These are phyloP conservation scores for Leucosporidium yakuticum DNA, from an alignment of 768 basidiomycete species.

Conservation along the genomic window DNA sequence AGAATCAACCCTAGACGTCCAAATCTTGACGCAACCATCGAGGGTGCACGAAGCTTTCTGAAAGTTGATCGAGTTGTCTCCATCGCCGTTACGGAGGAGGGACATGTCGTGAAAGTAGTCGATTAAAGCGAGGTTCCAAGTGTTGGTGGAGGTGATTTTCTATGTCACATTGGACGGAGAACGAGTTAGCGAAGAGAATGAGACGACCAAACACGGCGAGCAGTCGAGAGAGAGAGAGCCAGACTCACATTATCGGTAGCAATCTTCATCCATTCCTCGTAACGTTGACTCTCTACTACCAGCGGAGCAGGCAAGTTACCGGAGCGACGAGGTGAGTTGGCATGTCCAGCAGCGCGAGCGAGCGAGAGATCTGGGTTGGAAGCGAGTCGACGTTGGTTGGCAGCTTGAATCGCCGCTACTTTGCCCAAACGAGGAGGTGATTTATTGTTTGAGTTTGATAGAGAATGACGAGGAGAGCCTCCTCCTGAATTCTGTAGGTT, in stretches of 20 bases:
- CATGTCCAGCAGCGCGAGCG: neutral
- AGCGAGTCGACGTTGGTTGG: slow-evolving; percentile 8
- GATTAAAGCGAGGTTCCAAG: slow-evolving; percentile 96
- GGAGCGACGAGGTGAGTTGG: neutral
- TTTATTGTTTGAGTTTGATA: neutral
- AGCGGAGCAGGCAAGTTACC: slow-evolving; percentile 6
- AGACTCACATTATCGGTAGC: slow-evolving; percentile 87
- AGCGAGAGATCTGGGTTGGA: neutral
- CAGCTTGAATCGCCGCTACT: slow-evolving; percentile 13
- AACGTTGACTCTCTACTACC: slow-evolving; percentile 33
- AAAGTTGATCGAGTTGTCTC: slow-evolving; percentile 94
- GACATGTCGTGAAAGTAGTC: slow-evolving; percentile 99
- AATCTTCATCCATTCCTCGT: slow-evolving; percentile 99
- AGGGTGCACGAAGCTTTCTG: slow-evolving; percentile 96
- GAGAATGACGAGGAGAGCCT: too few relatives aligned
- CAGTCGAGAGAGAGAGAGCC: neutral
- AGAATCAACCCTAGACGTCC: slow-evolving; percentile 95
- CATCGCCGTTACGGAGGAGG: slow-evolving; percentile 70
- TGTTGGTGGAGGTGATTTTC: slow-evolving; percentile 98
- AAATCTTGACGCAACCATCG: slow-evolving; percentile 98
- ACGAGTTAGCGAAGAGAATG: neutral
- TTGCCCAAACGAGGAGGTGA: neutral
- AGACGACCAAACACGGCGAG: neutral
- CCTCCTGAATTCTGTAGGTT: too few relatives aligned
- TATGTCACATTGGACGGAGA: slow-evolving; percentile 41